Evolutionary conservation across 257 asterid species (phyloP).

Genomic region (Nicotiana sylvestris): DNA sequence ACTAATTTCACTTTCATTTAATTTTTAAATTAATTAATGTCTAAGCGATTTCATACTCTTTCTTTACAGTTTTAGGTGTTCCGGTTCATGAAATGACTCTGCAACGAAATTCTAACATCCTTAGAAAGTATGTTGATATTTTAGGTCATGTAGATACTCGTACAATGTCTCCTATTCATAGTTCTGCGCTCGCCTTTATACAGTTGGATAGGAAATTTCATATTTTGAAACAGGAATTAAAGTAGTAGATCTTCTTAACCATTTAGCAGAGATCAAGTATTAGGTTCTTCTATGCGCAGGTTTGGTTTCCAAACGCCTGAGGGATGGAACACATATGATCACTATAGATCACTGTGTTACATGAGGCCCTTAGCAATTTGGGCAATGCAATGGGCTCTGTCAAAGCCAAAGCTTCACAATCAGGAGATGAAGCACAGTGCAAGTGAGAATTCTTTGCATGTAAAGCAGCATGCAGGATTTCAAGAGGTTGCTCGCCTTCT

Average conservation of each 20-base stretch:
- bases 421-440: not conserved
- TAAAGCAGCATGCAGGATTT: conserved; percentile 32
- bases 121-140: not conserved
- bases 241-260: too few species aligned
- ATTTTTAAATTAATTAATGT: too few species aligned
- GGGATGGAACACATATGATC: conserved; percentile 38
- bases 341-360: conserved; percentile 39
- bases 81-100: not conserved
- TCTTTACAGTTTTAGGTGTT: too few species aligned
- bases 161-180: not conserved
- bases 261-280: not conserved
- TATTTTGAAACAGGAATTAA: too few species aligned
- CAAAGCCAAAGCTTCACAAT: conserved; percentile 17
- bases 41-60: too few species aligned
- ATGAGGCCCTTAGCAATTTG: conserved; percentile 51
- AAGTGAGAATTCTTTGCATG: not conserved
- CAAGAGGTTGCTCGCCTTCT: conserved; percentile 36
- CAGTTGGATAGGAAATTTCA: too few species aligned
- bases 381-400: conserved; percentile 54
- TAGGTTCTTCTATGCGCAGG: conserved; percentile 14
- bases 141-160: not conserved
- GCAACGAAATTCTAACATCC: not conserved
- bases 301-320: conserved; percentile 46
- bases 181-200: too few species aligned
- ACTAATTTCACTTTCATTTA: too few species aligned